Base-by-base conservation (phyloP, 495 filamentous ascomycete genomes). In the Aspergillus biplanus region DNA sequence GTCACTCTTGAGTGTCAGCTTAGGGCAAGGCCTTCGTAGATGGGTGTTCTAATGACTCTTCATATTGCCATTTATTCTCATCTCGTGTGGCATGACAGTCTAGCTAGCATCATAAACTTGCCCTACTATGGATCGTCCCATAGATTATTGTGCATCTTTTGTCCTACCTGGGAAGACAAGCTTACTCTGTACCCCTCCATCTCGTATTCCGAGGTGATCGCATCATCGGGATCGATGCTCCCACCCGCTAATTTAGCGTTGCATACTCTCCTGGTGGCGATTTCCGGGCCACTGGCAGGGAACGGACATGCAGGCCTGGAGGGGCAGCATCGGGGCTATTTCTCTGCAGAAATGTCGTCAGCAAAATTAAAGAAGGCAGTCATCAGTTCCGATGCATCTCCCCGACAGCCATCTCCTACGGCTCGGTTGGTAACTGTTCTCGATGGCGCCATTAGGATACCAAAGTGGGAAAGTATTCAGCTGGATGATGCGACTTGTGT, bases 161-260 rank as follows among this genome's bases (percentile, higher is more conserved):
- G 15, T 4, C 8, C 46, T 13, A 12, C 18, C 13, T 13, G 18
- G 15, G 18, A 18, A 7, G 15, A 8, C 46, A 49, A 18, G 46
- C 46, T 49, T 5, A 18, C 39, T 50, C 48, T 15, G 11, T 33
- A 53, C 18, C 31, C 27, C 3, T 53, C 27, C 11, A 12, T 53
- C 2, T 52, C 50, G 27, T 50, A 16, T 50, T 16, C 48, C 48
- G 21, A 32, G 50, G 3, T 33, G 6, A 12, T 31, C 50, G 8
- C 50, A 53, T 32, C 8, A 9, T 33, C 50, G 12, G 6, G 11
- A 9, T n/a, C 8, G 32, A 53, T 53, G 50, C 33, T n/a, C 21
- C 21, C 50, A 53, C 6, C 50, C 50, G 33, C 50, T 53, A 53
- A 9, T 53, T 53, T 53, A 53, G 50, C 33, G 32, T 13, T 18